These are phyloP conservation scores for Yarrowia deformans DNA, from an alignment of 805 yeast genomes.

Conservation along the genomic window DNA sequence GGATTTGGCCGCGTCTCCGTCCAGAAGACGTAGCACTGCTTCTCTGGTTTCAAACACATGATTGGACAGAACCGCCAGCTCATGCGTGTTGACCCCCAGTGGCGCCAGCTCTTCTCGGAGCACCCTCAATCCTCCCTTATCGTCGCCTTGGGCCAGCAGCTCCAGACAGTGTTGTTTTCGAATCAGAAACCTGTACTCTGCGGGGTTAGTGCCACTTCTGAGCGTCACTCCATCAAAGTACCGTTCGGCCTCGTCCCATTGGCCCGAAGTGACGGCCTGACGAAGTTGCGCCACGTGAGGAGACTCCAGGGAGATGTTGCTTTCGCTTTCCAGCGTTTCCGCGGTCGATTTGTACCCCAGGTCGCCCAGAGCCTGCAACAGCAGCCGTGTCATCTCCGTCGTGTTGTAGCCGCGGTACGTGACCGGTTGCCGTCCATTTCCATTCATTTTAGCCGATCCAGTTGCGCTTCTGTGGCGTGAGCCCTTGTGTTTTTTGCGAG, in stretches of 20 bases:
- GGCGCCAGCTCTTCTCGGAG: conserved; percentile 53
- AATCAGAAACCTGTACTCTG: conserved; percentile 50
- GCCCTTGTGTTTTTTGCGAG: conserved; percentile 35
- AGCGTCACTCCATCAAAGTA: conserved; percentile 47
- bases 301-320: conserved; percentile 52
- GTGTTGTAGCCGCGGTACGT: conserved; percentile 47
- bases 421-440: conserved; percentile 23
- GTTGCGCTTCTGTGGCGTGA: conserved; percentile 17
- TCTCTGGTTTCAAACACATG: conserved; percentile 47
- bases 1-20: conserved; percentile 51
- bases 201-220: conserved; percentile 44
- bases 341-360: conserved; percentile 57
- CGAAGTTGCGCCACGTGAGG: conserved; percentile 55
- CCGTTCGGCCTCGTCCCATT: conserved; percentile 53
- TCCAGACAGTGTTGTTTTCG: conserved; percentile 56
- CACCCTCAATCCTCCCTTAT: conserved; percentile 51
- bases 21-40: conserved; percentile 46
- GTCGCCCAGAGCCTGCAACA: conserved; percentile 60
- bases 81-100: conserved; percentile 46
- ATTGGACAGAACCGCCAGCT: conserved; percentile 47
- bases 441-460: conserved; percentile 31
- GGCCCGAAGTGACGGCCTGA: conserved; percentile 53
- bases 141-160: conserved; percentile 50
- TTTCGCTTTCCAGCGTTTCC: conserved; percentile 53
- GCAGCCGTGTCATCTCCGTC: conserved; percentile 56